Conservation (phyloP, 1,284 basidiomycete species). For the Leccinum subatratum region DNA sequence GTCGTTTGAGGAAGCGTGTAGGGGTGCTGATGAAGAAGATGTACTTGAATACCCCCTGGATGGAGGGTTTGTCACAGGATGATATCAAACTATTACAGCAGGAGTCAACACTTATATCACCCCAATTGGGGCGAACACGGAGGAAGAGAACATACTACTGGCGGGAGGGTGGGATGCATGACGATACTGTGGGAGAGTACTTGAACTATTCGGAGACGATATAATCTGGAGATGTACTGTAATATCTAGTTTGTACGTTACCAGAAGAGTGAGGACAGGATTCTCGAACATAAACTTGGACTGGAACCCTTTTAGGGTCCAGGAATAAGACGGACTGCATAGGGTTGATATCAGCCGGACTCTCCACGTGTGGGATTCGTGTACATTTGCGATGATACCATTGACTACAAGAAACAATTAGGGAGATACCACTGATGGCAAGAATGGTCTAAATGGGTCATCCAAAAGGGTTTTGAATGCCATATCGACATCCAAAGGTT, state of each 20-base stretch:
- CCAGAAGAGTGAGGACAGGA: neutral
- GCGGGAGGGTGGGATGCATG: conserved; percentile 20
- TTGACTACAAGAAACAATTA: no score
- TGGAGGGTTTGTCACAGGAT: conserved; percentile 13
- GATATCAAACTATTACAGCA: conserved; percentile 20
- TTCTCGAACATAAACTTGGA: no score
- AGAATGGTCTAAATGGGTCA: no score
- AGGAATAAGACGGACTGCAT: no score
- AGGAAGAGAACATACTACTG: conserved; percentile 37
- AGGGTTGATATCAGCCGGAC: no score
- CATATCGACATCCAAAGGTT: no score
- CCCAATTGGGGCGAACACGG: conserved; percentile 33
- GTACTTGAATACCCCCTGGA: conserved; percentile 32
- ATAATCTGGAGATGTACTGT: conserved; percentile 12
- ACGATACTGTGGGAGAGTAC: neutral
- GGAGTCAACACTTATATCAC: conserved; percentile 27
- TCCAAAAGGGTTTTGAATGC: no score
- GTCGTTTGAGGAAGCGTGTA: conserved; percentile 26
- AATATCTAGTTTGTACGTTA: conserved; percentile 14
- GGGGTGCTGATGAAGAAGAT: conserved; percentile 35
- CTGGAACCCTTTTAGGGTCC: no score
- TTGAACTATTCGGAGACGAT: conserved; percentile 9
- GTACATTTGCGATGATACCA: no score
- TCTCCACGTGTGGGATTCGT: no score
- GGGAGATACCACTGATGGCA: no score